Base-by-base conservation (phyloP, 2,329 filamentous ascomycete genomes). In the Ceratocystis papillata region DNA sequence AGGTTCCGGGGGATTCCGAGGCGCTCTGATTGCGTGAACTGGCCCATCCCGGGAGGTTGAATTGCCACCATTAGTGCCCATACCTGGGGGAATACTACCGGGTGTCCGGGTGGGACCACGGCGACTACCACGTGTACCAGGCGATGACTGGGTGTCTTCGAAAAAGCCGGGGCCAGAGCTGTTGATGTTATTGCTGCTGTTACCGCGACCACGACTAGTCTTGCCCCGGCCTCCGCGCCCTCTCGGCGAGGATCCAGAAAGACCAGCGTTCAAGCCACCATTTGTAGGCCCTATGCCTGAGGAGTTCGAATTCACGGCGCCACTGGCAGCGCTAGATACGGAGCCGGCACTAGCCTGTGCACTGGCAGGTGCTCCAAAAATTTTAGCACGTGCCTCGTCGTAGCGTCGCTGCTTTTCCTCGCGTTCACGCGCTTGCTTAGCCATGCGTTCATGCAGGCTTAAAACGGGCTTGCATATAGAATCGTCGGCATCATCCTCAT, bases 381-480 rank as follows among this genome's bases (percentile, higher is more conserved):
- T 87, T 73, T 91, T 88, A 71, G 93, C 90, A 37, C 93, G 83
- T 5, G 87, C 89, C 77, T 96, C 91, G 68, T 95, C 89, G 74
- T 96, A 96, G 68, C 88, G 88, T 66, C 86, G 86, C 77, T 96
- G 89, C 78, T 94, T 96, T 77, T 96, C 91, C 73, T 95, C 91
- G 8, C 86, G 83, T 71, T 96, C 90, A 62, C 83, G 81, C 73
- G 90, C 85, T 64, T 92, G 89, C 72, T 88, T 88, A 28, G 85
- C 83, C 69, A 88, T 85, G 44, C 91, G 83, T 77, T 96, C 88
- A 71, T 93, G 89, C 22, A 81, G 78, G 69, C 83, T 82, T 73
- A 83, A 85, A 65, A 78, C 76, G 62, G 78, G 76, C 65, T 85
- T 83, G 30, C 86, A 25, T 25, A 3, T 22, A 4, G 48, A 22